These are phyloP conservation scores for Rickenella mellea DNA, from an alignment of 768 basidiomycete genomes.

Conservation along the genomic window DNA sequence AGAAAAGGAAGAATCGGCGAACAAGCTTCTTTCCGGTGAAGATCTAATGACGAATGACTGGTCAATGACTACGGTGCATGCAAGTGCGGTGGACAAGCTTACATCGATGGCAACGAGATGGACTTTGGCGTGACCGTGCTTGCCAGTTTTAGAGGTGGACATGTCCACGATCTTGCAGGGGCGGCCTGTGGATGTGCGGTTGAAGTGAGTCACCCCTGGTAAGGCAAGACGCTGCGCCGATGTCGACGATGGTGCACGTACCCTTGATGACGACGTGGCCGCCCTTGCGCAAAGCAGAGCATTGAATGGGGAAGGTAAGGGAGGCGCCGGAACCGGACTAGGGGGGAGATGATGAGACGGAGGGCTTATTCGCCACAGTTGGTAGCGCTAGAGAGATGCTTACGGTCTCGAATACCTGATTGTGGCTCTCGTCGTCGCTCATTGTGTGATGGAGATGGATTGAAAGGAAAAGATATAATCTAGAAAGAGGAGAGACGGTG, in stretches of 20 bases:
- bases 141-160: constrained; percentile 99
- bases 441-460: constrained; percentile 32
- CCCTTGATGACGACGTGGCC: constrained; percentile 96
- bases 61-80: not conserved
- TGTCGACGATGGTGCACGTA: constrained; percentile 13
- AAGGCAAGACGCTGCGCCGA: not conserved
- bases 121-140: constrained; percentile 99
- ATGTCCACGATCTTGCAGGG: constrained; percentile 99
- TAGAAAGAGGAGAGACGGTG: not conserved
- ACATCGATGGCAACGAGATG: constrained; percentile 96
- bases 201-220: not conserved
- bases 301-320: constrained; percentile 80
- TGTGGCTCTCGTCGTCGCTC: constrained; percentile 86
- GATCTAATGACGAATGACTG: constrained; percentile 48
- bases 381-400: constrained; percentile 8
- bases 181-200: constrained; percentile 57
- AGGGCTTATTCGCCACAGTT: constrained; percentile 7
- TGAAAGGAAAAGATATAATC: constrained; percentile 1
- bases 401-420: constrained; percentile 71
- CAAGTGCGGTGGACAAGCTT: constrained; percentile 23
- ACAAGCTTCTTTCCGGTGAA: constrained; percentile 98
- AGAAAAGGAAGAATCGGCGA: no score
- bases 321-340: constrained; percentile 72
- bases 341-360: constrained; percentile 5
- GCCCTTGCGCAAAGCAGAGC: constrained; percentile 91